Conservation (phyloP, 805 yeast species). For the Diddensiella transvaalensis region DNA sequence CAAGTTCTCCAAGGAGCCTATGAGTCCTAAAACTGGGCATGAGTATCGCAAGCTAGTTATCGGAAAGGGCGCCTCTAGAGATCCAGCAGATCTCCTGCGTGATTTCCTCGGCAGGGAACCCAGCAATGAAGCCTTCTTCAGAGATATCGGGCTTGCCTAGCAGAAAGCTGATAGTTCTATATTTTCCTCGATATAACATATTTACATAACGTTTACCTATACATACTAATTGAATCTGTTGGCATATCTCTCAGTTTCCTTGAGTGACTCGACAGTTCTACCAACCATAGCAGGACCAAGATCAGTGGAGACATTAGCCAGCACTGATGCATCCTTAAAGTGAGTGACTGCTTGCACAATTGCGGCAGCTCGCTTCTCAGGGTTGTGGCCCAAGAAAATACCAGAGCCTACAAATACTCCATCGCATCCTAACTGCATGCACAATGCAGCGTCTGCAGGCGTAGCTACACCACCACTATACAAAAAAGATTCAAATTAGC, state of each 20-base stretch:
- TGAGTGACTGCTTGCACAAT: constrained; percentile 76
- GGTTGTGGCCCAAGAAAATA: constrained; percentile 69
- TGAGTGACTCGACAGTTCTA: constrained; percentile 42
- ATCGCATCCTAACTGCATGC: constrained; percentile 78
- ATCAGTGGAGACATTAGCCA: constrained; percentile 64
- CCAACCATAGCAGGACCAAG: constrained; percentile 79
- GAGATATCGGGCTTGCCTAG: constrained; percentile 49
- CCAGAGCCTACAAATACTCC: constrained; percentile 80
- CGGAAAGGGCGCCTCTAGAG: constrained; percentile 69
- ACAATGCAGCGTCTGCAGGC: constrained; percentile 81
- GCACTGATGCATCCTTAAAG: constrained; percentile 54
- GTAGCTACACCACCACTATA: constrained; percentile 73
- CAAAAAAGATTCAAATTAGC: neutral
- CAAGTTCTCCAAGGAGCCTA: constrained; percentile 63
- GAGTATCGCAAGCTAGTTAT: constrained; percentile 67
- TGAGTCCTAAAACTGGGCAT: constrained; percentile 57
- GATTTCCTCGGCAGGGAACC: constrained; percentile 77
- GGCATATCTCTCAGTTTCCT: constrained; percentile 12
- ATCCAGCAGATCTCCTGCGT: constrained; percentile 58
- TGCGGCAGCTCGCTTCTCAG: constrained; percentile 70
- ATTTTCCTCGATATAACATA: neutral
- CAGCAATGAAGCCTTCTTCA: constrained; percentile 64
- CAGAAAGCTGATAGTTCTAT: neutral
- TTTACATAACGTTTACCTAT: no score
- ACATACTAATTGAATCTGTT: constrained; percentile 6